phyloP scores from a whole-genome alignment of 495 filamentous ascomycete genomes.

The Hamigera avellanea region DNA sequence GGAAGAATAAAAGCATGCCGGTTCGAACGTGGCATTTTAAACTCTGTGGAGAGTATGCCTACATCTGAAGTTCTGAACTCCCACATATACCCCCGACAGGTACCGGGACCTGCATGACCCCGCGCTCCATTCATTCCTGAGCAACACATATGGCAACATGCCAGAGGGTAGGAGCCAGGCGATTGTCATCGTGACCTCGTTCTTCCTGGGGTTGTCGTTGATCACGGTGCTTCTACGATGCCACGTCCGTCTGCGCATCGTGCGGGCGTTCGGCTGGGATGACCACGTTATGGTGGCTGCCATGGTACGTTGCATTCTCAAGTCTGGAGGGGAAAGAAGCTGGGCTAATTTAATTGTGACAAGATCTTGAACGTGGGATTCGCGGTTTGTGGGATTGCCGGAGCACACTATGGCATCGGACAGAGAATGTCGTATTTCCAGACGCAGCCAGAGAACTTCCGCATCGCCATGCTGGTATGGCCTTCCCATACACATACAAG shows the following conservation, averaged over 20 bases:
- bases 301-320: conserved; percentile 17
- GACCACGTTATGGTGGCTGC: conserved; percentile 19
- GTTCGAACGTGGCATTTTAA: no score
- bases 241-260: conserved; percentile 20
- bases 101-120: no score
- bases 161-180: conserved; percentile 11
- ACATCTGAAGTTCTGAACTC: no score
- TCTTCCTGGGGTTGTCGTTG: conserved; percentile 19
- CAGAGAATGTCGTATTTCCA: conserved; percentile 12
- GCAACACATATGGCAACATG: no score
- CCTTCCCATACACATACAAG: no score
- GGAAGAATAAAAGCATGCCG: no score
- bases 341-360: neutral
- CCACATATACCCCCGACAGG: no score
- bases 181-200: conserved; percentile 18
- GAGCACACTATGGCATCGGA: conserved; percentile 19
- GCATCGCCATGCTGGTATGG: conserved; percentile 18
- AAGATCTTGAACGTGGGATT: conserved; percentile 18
- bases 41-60: no score
- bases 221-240: conserved; percentile 15
- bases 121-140: no score
- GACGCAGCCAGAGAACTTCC: conserved; percentile 11
- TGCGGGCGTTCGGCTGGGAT: conserved; percentile 22
- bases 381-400: conserved; percentile 17
- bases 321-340: no score